Conservation (phyloP, 164 flowering plant species). For the Annona squamosa region DNA sequence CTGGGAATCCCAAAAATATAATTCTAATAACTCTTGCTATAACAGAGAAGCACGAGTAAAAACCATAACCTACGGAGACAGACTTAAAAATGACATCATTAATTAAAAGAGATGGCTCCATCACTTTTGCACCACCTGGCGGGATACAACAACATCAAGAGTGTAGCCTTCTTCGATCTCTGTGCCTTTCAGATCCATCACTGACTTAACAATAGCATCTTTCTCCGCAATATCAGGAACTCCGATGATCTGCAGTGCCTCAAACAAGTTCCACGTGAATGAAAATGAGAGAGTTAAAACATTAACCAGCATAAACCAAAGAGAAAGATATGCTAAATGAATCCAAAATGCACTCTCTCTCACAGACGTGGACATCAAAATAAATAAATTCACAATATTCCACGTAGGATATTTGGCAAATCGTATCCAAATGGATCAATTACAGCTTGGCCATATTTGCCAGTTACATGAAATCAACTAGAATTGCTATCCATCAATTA, state of each 20-base stretch:
- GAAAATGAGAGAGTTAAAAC: not conserved
- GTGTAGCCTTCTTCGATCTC: conserved; percentile 92
- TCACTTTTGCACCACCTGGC: conserved; percentile 43
- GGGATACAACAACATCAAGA: conserved; percentile 57
- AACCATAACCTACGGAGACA: not conserved
- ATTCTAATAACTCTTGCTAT: not conserved
- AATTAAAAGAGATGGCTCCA: conserved; percentile 4
- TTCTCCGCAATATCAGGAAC: conserved; percentile 71
- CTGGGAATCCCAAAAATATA: not conserved
- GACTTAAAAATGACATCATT: not conserved
- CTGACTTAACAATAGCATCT: conserved; percentile 91
- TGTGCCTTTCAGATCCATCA: conserved; percentile 58
- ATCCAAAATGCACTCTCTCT: not conserved
- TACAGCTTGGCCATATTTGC: no score
- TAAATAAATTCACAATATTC: not conserved
- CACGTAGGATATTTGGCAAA: not conserved
- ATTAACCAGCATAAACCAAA: conserved; percentile 1
- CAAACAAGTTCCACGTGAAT: not conserved
- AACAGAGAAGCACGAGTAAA: not conserved
- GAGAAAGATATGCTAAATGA: not conserved
- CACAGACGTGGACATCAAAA: not conserved
- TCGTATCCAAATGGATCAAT: no score
- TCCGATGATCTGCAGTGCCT: conserved; percentile 63
- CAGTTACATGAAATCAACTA: no score
- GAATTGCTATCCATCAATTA: no score